Conservation (phyloP, 805 yeast species). For the Pichia nanzhaoensis region DNA sequence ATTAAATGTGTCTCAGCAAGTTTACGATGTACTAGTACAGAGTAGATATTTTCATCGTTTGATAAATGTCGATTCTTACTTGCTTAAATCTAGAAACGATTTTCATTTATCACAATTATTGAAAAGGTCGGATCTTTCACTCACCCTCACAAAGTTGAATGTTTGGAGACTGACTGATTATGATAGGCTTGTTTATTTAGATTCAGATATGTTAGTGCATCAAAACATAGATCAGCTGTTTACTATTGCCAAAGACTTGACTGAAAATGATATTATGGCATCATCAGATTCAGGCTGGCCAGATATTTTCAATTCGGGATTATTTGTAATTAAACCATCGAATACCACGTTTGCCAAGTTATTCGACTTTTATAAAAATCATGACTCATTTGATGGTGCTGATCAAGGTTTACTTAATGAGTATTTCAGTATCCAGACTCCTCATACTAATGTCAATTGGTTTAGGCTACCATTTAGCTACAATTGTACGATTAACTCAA, state of each 20-base stretch:
- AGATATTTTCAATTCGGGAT: slow-evolving; percentile 80
- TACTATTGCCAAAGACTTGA: slow-evolving; percentile 16
- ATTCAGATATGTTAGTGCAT: slow-evolving; percentile 48
- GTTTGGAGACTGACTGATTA: slow-evolving; percentile 42
- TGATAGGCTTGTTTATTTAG: slow-evolving; percentile 51
- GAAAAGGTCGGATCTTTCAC: slow-evolving; percentile 26
- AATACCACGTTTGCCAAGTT: slow-evolving; percentile 36
- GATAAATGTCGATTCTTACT: slow-evolving; percentile 20
- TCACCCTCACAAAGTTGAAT: slow-evolving; percentile 47
- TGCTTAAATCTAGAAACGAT: slow-evolving; percentile 18
- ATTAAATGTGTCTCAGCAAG: slow-evolving; percentile 9
- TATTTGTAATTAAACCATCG: slow-evolving; percentile 55
- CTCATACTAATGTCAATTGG: slow-evolving; percentile 41
- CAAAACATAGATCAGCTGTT: slow-evolving; percentile 29
- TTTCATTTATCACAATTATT: slow-evolving; percentile 18
- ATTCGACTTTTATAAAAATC: slow-evolving; percentile 22
- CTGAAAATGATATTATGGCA: slow-evolving; percentile 37
- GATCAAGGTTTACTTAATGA: slow-evolving; percentile 88
- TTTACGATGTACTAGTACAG: slow-evolving; percentile 9
- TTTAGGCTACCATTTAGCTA: slow-evolving; percentile 66
- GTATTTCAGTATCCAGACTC: slow-evolving; percentile 40
- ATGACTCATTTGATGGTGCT: slow-evolving; percentile 68
- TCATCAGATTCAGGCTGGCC: slow-evolving; percentile 90
- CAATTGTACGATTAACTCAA: slow-evolving; percentile 60
- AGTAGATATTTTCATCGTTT: slow-evolving; percentile 16